These are phyloP conservation scores for Cyclotella kingstonii DNA, from an alignment of 108 stramenopile species.

Conservation along the genomic window DNA sequence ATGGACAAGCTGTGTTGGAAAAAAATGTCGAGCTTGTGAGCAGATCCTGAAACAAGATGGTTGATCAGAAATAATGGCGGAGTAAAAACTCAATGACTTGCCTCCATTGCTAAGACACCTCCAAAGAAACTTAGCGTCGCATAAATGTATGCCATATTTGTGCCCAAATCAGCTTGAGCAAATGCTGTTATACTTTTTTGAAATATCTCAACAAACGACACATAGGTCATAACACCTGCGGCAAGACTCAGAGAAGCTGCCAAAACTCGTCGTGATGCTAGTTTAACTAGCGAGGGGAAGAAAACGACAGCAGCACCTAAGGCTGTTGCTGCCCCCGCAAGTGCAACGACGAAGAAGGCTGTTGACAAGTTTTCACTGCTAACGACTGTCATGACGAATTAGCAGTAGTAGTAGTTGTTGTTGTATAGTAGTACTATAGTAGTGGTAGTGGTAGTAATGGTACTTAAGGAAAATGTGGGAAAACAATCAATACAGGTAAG, in stretches of 20 bases:
- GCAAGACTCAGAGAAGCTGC: constrained; percentile 68
- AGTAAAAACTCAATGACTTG: constrained; percentile 15
- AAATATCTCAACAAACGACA: constrained; percentile 80
- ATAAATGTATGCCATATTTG: constrained; percentile 46
- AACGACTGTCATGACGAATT: not conserved
- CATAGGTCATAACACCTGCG: constrained; percentile 83
- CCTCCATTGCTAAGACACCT: constrained; percentile 55
- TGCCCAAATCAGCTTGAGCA: constrained; percentile 12
- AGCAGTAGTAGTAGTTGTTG: too few species aligned
- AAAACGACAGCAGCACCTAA: constrained; percentile 70
- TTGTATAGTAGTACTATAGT: too few species aligned
- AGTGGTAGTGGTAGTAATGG: not conserved
- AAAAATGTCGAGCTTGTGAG: not conserved
- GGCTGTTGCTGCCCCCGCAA: constrained; percentile 56
- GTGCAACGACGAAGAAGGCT: constrained; percentile 47
- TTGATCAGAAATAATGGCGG: not conserved
- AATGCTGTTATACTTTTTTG: constrained; percentile 53
- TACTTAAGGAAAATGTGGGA: not conserved
- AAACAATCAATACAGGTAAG: too few species aligned
- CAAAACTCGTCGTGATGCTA: constrained; percentile 49
- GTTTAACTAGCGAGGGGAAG: constrained; percentile 52
- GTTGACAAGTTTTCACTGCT: constrained; percentile 30
- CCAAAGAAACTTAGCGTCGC: constrained; percentile 68
- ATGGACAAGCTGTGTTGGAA: constrained; percentile 23
- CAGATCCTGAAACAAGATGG: not conserved